Evolutionary conservation across 2,329 filamentous ascomycete species (phyloP), one percentile per base, ranked within the genome.

Genomic region (Xylariaceae sp.): DNA sequence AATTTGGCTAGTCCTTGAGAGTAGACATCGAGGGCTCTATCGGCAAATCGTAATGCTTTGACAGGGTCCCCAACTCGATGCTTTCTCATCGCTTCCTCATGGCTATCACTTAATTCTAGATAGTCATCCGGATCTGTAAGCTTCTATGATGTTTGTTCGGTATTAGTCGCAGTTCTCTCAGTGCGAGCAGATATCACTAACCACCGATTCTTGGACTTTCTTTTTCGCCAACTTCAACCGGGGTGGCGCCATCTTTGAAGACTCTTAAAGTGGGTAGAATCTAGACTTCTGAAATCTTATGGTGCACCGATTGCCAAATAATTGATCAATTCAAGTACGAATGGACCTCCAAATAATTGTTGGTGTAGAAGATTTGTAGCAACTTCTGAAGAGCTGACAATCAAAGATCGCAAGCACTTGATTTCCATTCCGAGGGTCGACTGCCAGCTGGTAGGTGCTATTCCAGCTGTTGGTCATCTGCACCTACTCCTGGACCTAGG

Each of bases 71-170:
- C 89, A 33, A 82, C 87, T 46, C 88, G 80, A 85, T 88, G 90
- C 80, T 92, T 92, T 60, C 88, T 87, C 6, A 87, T 88, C 4
- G 85, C 85, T 71, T 90, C 86, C 74, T 92, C 88, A 58, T 86
- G 80, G 28, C 87, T 83, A 51, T 90, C 87, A 9, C 87, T 88
- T 21, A 81, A 84, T 81, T 85, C 86, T 49, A 89, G 79, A 65
- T 84, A 91, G 62, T 90, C 88, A 75, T 90, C 87, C 48, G 85
- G 84, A 1, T 84, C 84, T 54, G 84, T 78, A 4, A 87, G 83
- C 16, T 75, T 76, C 75, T 87, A 46, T 26, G 9, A 24, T 33
- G 26, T 24, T 12, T 14, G 41, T 29, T 61, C 34, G 58, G 46
- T 43, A 55, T 40, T 11, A 14, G 45, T 8, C 26, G 11, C n/a